A percentile compares a stretch with the other conserved stretches of the same genome.
phyloP scores from a whole-genome alignment of 2,329 filamentous ascomycete species.

The Cladosporium oxysporum region DNA sequence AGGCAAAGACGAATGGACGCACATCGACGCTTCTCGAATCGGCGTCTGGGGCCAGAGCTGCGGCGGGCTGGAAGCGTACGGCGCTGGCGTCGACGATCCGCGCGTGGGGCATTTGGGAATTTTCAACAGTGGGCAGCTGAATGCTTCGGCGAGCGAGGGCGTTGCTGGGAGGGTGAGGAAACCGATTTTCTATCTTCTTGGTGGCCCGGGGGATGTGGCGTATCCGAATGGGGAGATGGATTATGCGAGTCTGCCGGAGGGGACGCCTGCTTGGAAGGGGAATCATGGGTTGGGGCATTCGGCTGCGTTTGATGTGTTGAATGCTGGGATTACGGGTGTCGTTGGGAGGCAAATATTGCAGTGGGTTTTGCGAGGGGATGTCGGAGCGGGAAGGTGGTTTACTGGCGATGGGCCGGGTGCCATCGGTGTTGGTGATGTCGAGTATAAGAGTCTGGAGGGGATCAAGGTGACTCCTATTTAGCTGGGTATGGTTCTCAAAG shows the following conservation, averaged over 20 bases:
- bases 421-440: neutral
- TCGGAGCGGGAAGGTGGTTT: neutral
- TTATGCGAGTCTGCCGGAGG: neutral
- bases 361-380: neutral
- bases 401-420: neutral
- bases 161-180: neutral
- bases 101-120: neutral
- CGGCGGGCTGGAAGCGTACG: constrained; percentile 3
- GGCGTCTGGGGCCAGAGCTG: constrained; percentile 13
- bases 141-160: neutral
- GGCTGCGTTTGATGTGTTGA: neutral
- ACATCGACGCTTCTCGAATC: constrained; percentile 5
- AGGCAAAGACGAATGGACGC: neutral
- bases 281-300: neutral
- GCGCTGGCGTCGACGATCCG: neutral
- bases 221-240: constrained; percentile 4
- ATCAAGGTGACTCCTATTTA: neutral
- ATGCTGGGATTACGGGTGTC: neutral
- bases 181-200: neutral
- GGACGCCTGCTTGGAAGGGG: neutral
- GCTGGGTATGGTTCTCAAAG: neutral
- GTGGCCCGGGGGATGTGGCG: constrained; percentile 1
- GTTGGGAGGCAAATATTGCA: neutral
- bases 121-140: constrained; percentile 7
- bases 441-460: neutral